These are phyloP conservation scores for Boletus tomentosulus DNA, from an alignment of 768 basidiomycete species.

Conservation along the genomic window DNA sequence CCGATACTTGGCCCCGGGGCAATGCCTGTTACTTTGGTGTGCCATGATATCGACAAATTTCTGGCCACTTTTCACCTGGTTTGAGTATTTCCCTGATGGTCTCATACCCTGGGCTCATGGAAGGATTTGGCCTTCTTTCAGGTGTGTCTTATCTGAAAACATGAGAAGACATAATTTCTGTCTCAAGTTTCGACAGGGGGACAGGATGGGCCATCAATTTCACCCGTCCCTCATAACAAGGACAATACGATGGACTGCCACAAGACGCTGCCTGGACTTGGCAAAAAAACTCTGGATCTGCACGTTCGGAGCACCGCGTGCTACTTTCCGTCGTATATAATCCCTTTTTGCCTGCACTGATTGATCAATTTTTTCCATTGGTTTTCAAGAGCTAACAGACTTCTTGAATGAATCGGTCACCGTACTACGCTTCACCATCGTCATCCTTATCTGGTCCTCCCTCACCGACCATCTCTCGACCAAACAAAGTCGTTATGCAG, in stretches of 20 bases:
- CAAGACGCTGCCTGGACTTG: not conserved
- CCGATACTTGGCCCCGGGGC: not conserved
- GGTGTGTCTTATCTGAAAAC: not conserved
- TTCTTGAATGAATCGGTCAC: not conserved
- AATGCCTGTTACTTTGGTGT: not conserved
- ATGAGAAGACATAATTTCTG: not conserved
- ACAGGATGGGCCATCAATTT: not conserved
- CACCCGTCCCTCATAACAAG: not conserved
- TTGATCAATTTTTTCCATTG: not conserved
- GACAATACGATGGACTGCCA: not conserved
- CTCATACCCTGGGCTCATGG: not conserved
- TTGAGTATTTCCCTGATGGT: not conserved
- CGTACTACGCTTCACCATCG: not conserved
- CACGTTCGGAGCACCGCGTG: not conserved
- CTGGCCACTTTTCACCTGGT: not conserved
- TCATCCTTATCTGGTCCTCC: not conserved
- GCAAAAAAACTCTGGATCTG: not conserved
- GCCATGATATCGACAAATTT: not conserved
- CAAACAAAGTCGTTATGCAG: conserved; percentile 13
- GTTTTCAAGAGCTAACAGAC: not conserved
- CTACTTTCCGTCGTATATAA: conserved; percentile 10
- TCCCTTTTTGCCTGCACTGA: not conserved
- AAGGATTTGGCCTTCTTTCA: not conserved
- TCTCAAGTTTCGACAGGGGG: not conserved
- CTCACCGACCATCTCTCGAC: conserved; percentile 1